These are phyloP conservation scores for Coemansia sp. DNA, from an alignment of 192 early-diverging fungal genomes.

Conservation along the genomic window DNA sequence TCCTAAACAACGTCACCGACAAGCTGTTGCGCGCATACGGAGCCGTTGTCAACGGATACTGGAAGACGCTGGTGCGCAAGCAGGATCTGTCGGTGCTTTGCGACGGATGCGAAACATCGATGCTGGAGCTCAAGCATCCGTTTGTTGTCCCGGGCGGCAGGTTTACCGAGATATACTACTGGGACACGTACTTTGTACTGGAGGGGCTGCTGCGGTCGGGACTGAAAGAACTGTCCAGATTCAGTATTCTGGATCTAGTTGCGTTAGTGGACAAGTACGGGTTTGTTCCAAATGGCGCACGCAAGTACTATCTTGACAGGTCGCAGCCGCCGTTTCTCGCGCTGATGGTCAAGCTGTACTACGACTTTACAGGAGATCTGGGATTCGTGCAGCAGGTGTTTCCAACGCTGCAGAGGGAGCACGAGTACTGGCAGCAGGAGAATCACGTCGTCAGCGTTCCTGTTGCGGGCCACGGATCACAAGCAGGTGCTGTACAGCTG, in stretches of 20 bases:
- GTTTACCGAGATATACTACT: slow-evolving; percentile 76
- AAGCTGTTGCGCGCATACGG: slow-evolving; percentile 55
- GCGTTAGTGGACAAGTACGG: slow-evolving; percentile 61
- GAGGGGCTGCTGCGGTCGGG: slow-evolving; percentile 65
- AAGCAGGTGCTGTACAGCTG: slow-evolving; percentile 13
- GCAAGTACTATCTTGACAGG: slow-evolving; percentile 72
- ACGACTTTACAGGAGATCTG: slow-evolving; percentile 55
- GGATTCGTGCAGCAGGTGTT: slow-evolving; percentile 52
- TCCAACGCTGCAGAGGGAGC: slow-evolving; percentile 61
- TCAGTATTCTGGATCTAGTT: slow-evolving; percentile 64
- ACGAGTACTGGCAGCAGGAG: slow-evolving; percentile 60
- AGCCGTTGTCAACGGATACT: slow-evolving; percentile 54
- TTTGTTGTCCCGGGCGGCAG: slow-evolving; percentile 76
- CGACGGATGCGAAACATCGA: slow-evolving; percentile 58
- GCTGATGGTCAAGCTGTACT: slow-evolving; percentile 69
- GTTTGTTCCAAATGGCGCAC: slow-evolving; percentile 76
- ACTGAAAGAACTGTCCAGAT: slow-evolving; percentile 47
- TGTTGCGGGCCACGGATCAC: not conserved
- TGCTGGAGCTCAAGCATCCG: slow-evolving; percentile 57
- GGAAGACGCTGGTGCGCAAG: slow-evolving; percentile 61
- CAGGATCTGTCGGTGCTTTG: slow-evolving; percentile 58
- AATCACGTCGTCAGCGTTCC: slow-evolving; percentile 55
- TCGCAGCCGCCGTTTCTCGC: slow-evolving; percentile 74
- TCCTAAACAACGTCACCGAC: slow-evolving; percentile 54
- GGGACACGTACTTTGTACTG: slow-evolving; percentile 72